Base-by-base conservation (phyloP, 2,329 filamentous ascomycete species). In the Xylariaceae sp. region DNA sequence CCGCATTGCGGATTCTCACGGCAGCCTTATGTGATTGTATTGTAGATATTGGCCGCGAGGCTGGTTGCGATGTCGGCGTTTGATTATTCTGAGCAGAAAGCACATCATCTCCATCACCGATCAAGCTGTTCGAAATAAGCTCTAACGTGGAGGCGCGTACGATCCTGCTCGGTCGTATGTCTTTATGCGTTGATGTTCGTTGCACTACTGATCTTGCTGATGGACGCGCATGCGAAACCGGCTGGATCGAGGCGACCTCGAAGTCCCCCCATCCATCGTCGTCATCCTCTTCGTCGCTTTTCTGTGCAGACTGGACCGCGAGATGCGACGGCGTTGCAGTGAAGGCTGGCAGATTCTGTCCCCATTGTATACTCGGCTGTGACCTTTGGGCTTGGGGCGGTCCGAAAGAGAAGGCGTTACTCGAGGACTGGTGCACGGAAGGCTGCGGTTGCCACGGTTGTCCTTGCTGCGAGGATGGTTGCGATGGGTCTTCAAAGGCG, bases 261-360 rank as follows among this genome's bases (percentile, higher is more conserved):
- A 88, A 88, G 50, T 87, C 84, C 1, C 85, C 85, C 79, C 85
- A 88, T 28, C 76, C 81, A 61, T 86, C 83, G 49, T 86, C 83
- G 7, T 84, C 82, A 3, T 80, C 80, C 6, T 73, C 79, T 2
- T 80, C 79, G 4, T 72, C 70, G 18, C 55, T 63, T 34, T 63
- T 45, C 31, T 62, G 55, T 28, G 59, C 50, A 67, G 66, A n/a
- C 65, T 63, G 5, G 64, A 55, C 17, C 66, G 60, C 68, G 54
- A 42, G 34, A 47, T 51, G 42, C 54, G 42, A 16, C 54, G 54
- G 41, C 48, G 44, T 17, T 54, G 54, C 22, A 39, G 46, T 55
- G 28, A 48, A 43, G 28, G 51, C 40, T 28, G 53, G 36, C 14
- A 39, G 40, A 33, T 38, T 39, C 45, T 51, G 56, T 18, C 45